Percentiles rank a stretch among this genome's conserved stretches.
Conservation (phyloP, 305 asterid species). For the Fraxinus sp. region DNA sequence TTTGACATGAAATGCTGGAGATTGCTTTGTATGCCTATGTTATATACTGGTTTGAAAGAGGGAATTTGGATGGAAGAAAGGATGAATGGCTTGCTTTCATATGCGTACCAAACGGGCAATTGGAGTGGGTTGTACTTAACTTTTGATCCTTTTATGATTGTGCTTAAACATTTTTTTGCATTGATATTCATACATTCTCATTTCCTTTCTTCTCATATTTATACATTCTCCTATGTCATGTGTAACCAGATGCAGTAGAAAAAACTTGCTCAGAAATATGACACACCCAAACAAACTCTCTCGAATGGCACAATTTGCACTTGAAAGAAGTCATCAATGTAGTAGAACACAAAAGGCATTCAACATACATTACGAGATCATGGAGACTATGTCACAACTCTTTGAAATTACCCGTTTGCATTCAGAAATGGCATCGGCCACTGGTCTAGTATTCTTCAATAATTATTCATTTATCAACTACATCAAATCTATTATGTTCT, state of each 20-base stretch:
- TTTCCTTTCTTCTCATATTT: constrained; percentile 80
- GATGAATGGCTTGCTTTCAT: constrained; percentile 14
- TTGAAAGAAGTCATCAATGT: not conserved
- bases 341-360: not conserved
- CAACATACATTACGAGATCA: not conserved
- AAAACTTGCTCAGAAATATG: constrained; percentile 9
- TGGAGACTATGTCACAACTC: not conserved
- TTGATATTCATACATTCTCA: constrained; percentile 13
- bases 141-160: constrained; percentile 11
- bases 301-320: not conserved
- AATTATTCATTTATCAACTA: not conserved
- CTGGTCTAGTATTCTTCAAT: not conserved
- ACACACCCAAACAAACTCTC: not conserved
- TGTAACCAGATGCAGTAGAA: constrained; percentile 13
- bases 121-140: not conserved
- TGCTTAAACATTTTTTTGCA: too few relatives aligned
- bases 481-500: not conserved
- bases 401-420: not conserved
- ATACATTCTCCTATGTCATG: constrained; percentile 29
- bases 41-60: constrained; percentile 1
- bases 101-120: constrained; percentile 5
- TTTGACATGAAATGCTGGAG: constrained; percentile 23
- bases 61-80: constrained; percentile 22
- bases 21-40: not conserved
- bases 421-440: not conserved